Evolutionary conservation across 805 yeast genomes (phyloP), one percentile per base, ranked within the genome.

Genomic region (Suhomyces prunicola): DNA sequence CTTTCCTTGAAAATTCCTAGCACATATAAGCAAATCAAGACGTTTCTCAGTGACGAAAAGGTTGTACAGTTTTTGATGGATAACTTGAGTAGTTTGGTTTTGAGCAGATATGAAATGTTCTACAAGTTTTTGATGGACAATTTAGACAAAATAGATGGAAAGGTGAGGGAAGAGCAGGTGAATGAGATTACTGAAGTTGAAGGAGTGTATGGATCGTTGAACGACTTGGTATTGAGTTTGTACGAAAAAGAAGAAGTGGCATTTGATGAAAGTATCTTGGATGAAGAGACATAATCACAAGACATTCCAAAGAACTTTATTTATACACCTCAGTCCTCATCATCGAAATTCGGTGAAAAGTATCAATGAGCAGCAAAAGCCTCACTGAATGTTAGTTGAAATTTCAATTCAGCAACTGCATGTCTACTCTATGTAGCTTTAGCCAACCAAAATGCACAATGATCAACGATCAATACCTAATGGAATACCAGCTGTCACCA

Each of bases 131-230:
- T 77, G 49, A 61, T 67, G 51, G 58, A 57, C 19, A 57, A 61
- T 49, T 61, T 60, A 15, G 64, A 68, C 19, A 56, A 61, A 22
- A 48, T 55, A 27, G 62, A 66, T 10, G 57, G 61, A 8, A 62
- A 63, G 4, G 58, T 62, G 1, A 61, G 62, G 29, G 35, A 52
- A 19, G 57, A 54, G 24, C 66, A 72, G 6, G 58, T 77, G 7
- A 23, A 47, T 36, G 82, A 78, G 8, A 64, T 88, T 12, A 78
- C 87, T 80, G 90, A 85, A 54, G 74, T 79, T 5, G 96, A 88
- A 55, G 79, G 84, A 0, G 73, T 88, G 56, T 72, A 78, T 39
- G 73, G 77, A 29, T 81, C 65, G 76, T 68, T 83, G 39, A 76
- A 69, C 49, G 80, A 77, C 47, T 57, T 65, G 29, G 57, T 71